Conservation (phyloP, 2,329 filamentous ascomycete genomes). For the Lizonia empirigonia region DNA sequence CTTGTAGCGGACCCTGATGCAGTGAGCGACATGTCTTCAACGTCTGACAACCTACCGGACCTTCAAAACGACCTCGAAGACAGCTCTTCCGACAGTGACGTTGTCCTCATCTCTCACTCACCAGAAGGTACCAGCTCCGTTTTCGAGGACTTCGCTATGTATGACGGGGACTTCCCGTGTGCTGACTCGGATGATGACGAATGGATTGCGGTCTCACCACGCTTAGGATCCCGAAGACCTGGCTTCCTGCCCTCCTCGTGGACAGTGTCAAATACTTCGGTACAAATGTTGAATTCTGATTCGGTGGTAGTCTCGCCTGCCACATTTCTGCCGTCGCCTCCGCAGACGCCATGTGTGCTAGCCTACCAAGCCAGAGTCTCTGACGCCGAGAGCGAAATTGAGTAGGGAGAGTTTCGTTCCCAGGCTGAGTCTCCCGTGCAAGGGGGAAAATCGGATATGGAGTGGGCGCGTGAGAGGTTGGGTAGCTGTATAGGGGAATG, state of each 20-base stretch:
- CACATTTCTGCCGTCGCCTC: background rate
- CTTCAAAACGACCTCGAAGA: background rate
- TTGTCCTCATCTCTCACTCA: background rate
- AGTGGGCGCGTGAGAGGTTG: background rate
- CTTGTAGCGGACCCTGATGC: background rate
- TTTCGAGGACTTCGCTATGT: background rate
- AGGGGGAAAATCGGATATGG: background rate
- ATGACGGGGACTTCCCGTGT: background rate
- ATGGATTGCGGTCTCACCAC: background rate
- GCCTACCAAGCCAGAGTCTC: background rate
- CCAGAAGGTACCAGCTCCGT: background rate
- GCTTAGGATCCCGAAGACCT: background rate
- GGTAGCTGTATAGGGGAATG: slow-evolving; percentile 22
- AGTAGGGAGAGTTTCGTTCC: background rate
- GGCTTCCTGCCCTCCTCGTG: background rate
- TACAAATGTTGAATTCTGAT: background rate
- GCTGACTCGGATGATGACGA: slow-evolving; percentile 1
- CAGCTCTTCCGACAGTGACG: background rate
- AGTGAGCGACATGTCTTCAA: background rate
- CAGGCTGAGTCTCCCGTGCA: background rate
- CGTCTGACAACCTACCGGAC: background rate
- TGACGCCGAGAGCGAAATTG: background rate
- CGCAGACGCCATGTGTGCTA: background rate
- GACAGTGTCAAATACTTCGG: background rate
- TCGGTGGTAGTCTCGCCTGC: background rate